Evolutionary conservation across 352 stramenopile genomes (phyloP), one percentile per base, ranked within the genome.

Genomic region (Phytophthora crassamura): DNA sequence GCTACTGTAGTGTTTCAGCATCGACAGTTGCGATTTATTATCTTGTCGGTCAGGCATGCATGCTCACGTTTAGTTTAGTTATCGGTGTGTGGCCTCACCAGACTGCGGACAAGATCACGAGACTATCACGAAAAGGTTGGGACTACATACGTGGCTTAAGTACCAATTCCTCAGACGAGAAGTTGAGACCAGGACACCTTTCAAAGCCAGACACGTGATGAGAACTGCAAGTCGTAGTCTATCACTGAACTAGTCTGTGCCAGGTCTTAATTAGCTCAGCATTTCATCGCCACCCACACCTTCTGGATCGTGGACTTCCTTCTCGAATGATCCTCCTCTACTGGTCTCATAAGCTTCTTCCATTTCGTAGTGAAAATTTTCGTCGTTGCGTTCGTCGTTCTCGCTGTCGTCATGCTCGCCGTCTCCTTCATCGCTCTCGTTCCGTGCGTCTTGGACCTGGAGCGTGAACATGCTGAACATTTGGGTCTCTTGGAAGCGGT

Each of bases 381-480:
- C 67, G 1, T 67, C 61, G 2, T 73, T 54, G 33, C 65, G 58
- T 11, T 71, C 72, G 20, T 64, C 67, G 2, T 74, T 54, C 5
- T 75, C 75, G 32, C 64, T 76, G 22, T 69, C 55, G 25, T 65
- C 72, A 43, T 63, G 68, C 7, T 78, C 67, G 5, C 47, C 30
- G 18, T 76, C 71, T n/a, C 53, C 61, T 33, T 78, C 64, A 5
- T 79, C 66, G 7, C 50, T 57, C 32, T 71, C 47, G 12, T 75
- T 66, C 18, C 59, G 45, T 34, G 33, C 60, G 36, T 89, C 76
- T 48, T 89, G 64, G 4, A 54, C 56, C 25, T 85, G 67, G 4
- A 88, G 40, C 11, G 59, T 69, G 42, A 90, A 90, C 69, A 88
- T 86, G 53, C 80, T 92, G 57, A 91, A 94, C 86, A 94, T 94